Conservation (phyloP, 2,329 filamentous ascomycete genomes). For the Ampelomyces quisqualis region DNA sequence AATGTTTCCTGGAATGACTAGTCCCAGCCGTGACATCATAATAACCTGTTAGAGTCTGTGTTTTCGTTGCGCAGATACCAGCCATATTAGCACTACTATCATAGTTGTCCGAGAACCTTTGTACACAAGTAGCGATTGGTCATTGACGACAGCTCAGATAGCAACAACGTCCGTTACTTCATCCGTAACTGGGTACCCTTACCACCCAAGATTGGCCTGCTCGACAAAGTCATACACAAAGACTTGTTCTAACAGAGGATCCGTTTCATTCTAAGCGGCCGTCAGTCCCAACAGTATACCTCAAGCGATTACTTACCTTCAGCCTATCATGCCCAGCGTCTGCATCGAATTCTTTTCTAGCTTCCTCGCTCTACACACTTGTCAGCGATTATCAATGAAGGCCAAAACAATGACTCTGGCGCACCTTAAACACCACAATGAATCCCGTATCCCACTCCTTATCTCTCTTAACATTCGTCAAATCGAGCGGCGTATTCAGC, state of each 20-base stretch:
- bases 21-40: no score
- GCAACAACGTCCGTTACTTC: no score
- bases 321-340: constrained; percentile 25
- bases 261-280: constrained; percentile 25
- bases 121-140: no score
- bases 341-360: constrained; percentile 24
- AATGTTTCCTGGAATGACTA: no score
- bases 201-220: constrained; percentile 30
- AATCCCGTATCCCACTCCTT: constrained; percentile 30
- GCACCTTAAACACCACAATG: constrained; percentile 28
- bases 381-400: constrained; percentile 5
- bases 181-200: neutral
- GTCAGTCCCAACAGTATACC: neutral
- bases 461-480: constrained; percentile 28
- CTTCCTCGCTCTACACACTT: constrained; percentile 17
- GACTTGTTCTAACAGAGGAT: constrained; percentile 26
- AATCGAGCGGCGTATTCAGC: constrained; percentile 21
- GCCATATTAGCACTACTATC: no score
- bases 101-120: no score
- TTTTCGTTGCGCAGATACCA: no score
- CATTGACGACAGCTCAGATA: no score
- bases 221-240: constrained; percentile 34
- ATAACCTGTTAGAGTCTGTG: no score
- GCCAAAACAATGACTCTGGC: no score
- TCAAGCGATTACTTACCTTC: constrained; percentile 17